Conservation (phyloP, 2,329 filamentous ascomycete genomes). For the Cercospora sp. region DNA sequence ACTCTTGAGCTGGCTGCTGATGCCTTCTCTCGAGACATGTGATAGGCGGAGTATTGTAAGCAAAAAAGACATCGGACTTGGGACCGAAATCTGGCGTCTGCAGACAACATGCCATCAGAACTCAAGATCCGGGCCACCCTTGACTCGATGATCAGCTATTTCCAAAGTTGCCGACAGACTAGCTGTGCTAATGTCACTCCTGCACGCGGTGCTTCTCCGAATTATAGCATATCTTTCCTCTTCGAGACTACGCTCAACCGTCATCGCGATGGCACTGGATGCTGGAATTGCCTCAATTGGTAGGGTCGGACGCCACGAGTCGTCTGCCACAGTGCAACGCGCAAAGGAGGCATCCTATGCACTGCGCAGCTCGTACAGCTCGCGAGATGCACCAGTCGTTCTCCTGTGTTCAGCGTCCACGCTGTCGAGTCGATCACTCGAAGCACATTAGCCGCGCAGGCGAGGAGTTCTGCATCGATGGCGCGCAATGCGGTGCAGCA, state of each 20-base stretch:
- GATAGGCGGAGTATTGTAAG: background rate
- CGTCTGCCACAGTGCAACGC: background rate
- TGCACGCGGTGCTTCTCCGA: background rate
- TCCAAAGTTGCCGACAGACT: background rate
- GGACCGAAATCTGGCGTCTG: background rate
- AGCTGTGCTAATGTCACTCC: background rate
- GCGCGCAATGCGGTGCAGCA: background rate
- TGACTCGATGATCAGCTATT: background rate
- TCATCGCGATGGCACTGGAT: conserved; percentile 4
- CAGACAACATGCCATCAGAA: background rate
- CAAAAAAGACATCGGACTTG: background rate
- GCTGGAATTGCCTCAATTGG: conserved; percentile 1
- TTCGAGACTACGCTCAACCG: background rate
- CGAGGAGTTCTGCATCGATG: background rate
- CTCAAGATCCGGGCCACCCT: background rate
- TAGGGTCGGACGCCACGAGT: background rate
- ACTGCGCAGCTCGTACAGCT: background rate
- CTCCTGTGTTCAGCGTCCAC: background rate
- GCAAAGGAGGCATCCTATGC: background rate
- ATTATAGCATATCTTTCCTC: background rate
- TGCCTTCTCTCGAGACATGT: background rate
- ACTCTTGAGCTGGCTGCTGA: background rate
- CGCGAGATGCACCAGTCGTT: background rate
- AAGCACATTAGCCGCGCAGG: background rate
- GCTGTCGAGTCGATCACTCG: conserved; percentile 1